Base-by-base conservation (phyloP, 2,329 filamentous ascomycete species). In the Talaromyces sp. region DNA sequence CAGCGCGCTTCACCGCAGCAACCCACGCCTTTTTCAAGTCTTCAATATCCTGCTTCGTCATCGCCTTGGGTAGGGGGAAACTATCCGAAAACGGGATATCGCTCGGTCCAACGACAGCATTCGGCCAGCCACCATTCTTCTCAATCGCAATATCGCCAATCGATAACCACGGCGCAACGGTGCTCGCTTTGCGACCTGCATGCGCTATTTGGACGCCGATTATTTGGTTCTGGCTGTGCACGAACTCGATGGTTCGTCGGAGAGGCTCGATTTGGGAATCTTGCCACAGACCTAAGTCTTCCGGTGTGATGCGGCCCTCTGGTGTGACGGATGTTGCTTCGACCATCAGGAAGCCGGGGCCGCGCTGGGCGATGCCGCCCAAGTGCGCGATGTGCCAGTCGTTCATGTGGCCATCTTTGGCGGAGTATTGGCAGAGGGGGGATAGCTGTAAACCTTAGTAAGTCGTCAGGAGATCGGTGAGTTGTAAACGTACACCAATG, bases 371-470 rank as follows among this genome's bases (percentile, higher is more conserved):
- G 70, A 93, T 93, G 67, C 91, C 89, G 65, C 92, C 91, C 29
- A 94, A 83, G 73, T 96, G 93, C 17, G 92, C 88, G 59, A 94
- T 81, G 76, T 97, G 92, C 85, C 88, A 97, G 74, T 90, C 85
- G 1, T 90, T 93, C 69, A 89, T 81, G 77, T 94, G 90, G 45
- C 93, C 88, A 73, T 90, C 84, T 53, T 88, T 73, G 15, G 88
- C 85, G 6, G 83, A 86, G 77, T 91, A 91, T 75, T 90, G 88
- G 75, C 88, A 90, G 3, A 90, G 78, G 0, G 88, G 88, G 1
- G 86, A 84, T 11, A 89, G 79, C 78, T 82, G 59, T 31, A n/a
- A n/a, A n/a, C n/a, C n/a, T n/a, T n/a, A n/a, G n/a, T n/a, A n/a
- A n/a, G n/a, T n/a, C n/a, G n/a, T n/a, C n/a, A n/a, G n/a, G n/a